Conservation (phyloP, 169 alveolate species). For the Cryptosporidium sp. region DNA sequence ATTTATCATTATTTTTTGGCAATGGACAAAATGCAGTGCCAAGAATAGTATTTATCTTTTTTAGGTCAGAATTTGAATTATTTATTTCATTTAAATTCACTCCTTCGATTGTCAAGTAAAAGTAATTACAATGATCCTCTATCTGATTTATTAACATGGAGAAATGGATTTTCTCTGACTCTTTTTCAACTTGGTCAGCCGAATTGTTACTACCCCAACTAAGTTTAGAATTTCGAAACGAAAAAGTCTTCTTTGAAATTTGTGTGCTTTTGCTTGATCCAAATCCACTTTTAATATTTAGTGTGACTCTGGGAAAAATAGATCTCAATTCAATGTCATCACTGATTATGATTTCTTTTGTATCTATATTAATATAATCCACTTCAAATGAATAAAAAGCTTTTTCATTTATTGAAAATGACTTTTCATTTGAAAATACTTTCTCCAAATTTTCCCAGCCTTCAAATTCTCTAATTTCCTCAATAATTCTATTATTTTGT, state of each 20-base stretch:
- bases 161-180: conserved; percentile 1
- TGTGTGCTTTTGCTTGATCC: not conserved
- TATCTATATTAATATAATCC: not conserved
- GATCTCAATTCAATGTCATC: not conserved
- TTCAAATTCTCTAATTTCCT: conserved; percentile 6
- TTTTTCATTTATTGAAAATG: not conserved
- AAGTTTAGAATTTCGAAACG: not conserved
- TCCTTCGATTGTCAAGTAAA: conserved; percentile 25
- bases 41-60: not conserved
- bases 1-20: conserved; percentile 14
- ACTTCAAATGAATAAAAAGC: conserved; percentile 14
- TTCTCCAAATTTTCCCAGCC: conserved; percentile 35
- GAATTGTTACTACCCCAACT: not conserved
- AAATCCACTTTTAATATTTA: conserved; percentile 27
- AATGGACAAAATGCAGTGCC: conserved; percentile 66
- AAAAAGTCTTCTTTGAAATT: not conserved
- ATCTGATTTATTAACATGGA: conserved; percentile 3
- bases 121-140: not conserved
- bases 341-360: conserved; percentile 2
- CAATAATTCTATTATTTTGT: not conserved
- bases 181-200: not conserved
- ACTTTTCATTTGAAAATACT: not conserved
- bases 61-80: not conserved
- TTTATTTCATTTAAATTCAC: not conserved
- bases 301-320: conserved; percentile 16